Evolutionary conservation across 208 protist genomes (phyloP), one percentile per base, ranked within the genome.

Genomic region (Leptomonas pyrrhocoris): DNA sequence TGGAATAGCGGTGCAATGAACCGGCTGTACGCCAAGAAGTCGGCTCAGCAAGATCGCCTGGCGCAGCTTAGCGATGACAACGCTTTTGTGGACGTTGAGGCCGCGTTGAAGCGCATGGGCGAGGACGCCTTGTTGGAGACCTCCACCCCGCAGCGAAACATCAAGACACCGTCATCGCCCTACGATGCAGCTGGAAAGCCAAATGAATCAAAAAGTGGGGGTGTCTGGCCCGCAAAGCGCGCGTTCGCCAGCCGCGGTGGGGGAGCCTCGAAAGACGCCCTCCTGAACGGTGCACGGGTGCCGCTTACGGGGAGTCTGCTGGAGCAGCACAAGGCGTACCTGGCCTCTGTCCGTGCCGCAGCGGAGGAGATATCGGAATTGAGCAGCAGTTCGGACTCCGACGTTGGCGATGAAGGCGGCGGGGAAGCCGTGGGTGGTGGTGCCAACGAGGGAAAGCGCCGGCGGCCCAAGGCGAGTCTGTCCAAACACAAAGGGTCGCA

Each of bases 31-130:
- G 42, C 34, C 57, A 48, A 23, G 23, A 51, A 45, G 2, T 43
- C 55, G 18, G 42, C 30, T 8, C 71, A 77, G 63, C 59, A 58
- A 38, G 40, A 68, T 0, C 86, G 79, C 38, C 54, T 92, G 28
- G 78, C 71, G 4, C 81, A 83, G 66, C 68, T 93, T 2, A 82
- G 65, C 43, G 76, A 85, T 48, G 88, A 93, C 48, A 93, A 93
- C 58, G 88, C 88, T 2, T 93, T 93, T 71, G 80, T 93, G 1
- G 83, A 93, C 50, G 73, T 89, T n/a, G 54, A 66, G 28, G 78
- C 83, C 7, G 74, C 83, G 5, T 71, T 89, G n/a, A 2, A 53
- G 40, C 77, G 73, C 11, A 70, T 68, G 42, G 54, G 66, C 23
- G 45, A 67, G 28, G 73, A 68, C 42, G 25, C 25, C 40, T 21